Base-by-base conservation (phyloP, 2,329 filamentous ascomycete species). In the Bipolaris sorokiniana region DNA sequence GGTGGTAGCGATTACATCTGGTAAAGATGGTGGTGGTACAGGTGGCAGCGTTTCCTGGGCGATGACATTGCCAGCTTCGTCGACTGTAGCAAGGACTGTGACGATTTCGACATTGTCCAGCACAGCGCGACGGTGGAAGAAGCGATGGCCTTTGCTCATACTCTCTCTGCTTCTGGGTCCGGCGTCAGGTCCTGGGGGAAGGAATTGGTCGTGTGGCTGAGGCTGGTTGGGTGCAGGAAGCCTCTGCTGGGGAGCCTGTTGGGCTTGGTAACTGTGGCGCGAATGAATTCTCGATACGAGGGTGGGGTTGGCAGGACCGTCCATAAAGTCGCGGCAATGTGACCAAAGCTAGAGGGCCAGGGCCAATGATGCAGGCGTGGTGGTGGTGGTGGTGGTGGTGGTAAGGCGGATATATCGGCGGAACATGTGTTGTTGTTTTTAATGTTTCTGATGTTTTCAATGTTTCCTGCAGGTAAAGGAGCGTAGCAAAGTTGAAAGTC, bases 51-150 rank as follows among this genome's bases (percentile, higher is more conserved):
- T 75, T 53, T 69, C 63, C 41, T 67, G 56, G 20, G 57, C 62
- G 37, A 75, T 45, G 11, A 70, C 46, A 22, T 68, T 74, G 45
- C 71, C 71, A 58, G 62, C 65, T 23, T 62, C 47, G 44, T 76
- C 71, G 5, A 74, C 61, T 3, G 72, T 70, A 2, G 65, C 67
- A 10, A 75, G 62, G 26, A 75, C 72, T 3, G 67, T 74, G 44
- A 73, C 49, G 11, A 71, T 50, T 33, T 66, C 59, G 18, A 60
- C 51, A 20, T 59, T 46, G 6, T 50, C 58, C 48, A 59, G 62
- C 10, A 63, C 65, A 46, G 64, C 62, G 40, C 73, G 73, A 56
- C 68, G 73, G 56, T 77, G 75, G 50, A 74, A 73, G 48, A 71
- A 54, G 48, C 66, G 65, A 63, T 77, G 75, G 44, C 61, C 62